Evolutionary conservation across 139 green algal genomes (phyloP), one percentile per base, ranked within the genome.

Genomic region (Auxenochlorella pyrenoidosa): DNA sequence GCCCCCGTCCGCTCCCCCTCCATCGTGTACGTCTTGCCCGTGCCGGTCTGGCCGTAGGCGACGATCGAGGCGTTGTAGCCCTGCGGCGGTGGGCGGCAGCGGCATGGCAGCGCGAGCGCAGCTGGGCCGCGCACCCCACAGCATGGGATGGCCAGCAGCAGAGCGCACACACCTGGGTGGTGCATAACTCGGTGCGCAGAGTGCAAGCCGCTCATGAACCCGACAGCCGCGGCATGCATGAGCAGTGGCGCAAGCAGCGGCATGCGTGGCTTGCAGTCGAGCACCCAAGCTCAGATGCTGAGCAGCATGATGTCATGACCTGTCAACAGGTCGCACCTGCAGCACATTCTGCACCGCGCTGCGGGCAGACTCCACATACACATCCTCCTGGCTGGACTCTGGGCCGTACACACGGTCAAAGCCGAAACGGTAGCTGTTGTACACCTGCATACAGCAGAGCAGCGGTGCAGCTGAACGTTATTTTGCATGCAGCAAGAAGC

Each of bases 41-140:
- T 87, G 72, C 94, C 94, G 22, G 96, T 98, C 88, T 98, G 96
- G 34, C 96, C 96, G 79, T 98, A 98, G 15, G 96, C 96, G 79
- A 98, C 97, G 86, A 98, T 97, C 75, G 94, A 94, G 5, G 96
- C 94, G 86, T 98, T 98, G 94, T 97, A 98, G 54, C 96, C 96
- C 92, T 97, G 91, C 68, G n/a, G 68, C n/a, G n/a, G n/a, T n/a
- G n/a, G n/a, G n/a, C n/a, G n/a, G n/a, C n/a, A n/a, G n/a, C n/a
- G n/a, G n/a, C n/a, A n/a, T n/a, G 12, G n/a, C n/a, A 5, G 68
- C 32, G 68, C 28, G 68, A 5, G 15, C 5, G 4, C 68, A 10
- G n/a, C 68, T 40, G n/a, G n/a, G 13, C 22, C 4, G 24, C 24
- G 59, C 59, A 68, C 4, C 16, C 21, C 59, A 12, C 47, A 36